Base-by-base conservation (phyloP, 2,329 filamentous ascomycete genomes). In the Colletotrichum sp. region DNA sequence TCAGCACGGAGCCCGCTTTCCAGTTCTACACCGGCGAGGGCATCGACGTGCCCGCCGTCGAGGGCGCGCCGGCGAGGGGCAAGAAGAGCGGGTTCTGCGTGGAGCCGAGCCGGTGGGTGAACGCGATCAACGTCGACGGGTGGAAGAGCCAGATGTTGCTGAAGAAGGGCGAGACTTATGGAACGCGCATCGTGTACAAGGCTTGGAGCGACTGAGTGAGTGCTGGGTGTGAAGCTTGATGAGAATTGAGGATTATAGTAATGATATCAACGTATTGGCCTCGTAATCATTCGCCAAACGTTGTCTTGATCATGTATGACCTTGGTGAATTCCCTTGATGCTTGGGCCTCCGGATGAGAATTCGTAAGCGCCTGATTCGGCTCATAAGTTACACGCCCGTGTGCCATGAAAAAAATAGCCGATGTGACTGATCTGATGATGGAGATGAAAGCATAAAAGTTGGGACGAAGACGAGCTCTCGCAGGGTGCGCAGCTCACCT, bases 1-100 rank as follows among this genome's bases (percentile, higher is more conserved):
- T 92, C 81, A 97, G 95, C 87, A 99, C 96, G 0, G 96, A 99
- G 88, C 97, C 97, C 0, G 95, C 95, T 0, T 99, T 98, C 89
- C 96, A 99, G 85, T 98, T 98, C 87, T 99, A 99, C 86, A 98
- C 96, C 0, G 97, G 96, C 78, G 93, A 94, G 82, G 93, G 93
- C 82, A 96, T 98, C 78, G 87, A 97, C 80, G 93, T 98, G 15
- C 93, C 94, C 0, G 93, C 87, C 34, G 88, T 92, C 5, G 89
- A 88, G n/a, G 88, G 88, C 4, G 84, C 91, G 32, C 91, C 93
- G 0, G 92, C 93, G 1, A 90, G 95, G 65, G 91, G 90, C 0
- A 82, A 91, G 6, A 91, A 95, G 65, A 92, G 93, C 60, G 96
- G 94, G 0, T 98, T 99, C 87, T 98, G 96, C 84, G 93, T 98